Evolutionary conservation across 148 eudicot species (phyloP), one percentile per base, ranked within the genome.

Genomic region (Persicaria tinctoria): DNA sequence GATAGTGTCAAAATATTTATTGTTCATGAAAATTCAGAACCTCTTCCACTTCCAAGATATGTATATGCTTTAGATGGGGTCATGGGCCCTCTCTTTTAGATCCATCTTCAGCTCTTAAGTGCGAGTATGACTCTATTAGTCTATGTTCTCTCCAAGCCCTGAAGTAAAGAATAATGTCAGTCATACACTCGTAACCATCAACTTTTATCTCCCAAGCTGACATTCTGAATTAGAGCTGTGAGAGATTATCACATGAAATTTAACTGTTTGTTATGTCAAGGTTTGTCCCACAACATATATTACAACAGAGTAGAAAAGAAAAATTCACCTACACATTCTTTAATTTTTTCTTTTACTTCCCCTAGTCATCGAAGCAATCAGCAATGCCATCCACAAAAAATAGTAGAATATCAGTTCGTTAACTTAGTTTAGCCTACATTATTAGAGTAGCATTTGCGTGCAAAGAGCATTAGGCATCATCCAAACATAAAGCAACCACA

Each of bases 11-110:
- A 20, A 20, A 20, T 20, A 20, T 20, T 20, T 20, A 20, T 20
- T 20, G 23, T 20, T 20, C 23, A 20, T 20, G 23, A 20, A 20
- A 20, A 20, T 20, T 32, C 8, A 66, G 44, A 78, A 93, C 98
- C 93, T 82, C 76, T 87, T 79, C 95, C 95, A 55, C 86, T 80
- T 75, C 97, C 97, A 86, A 91, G 95, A 85, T 79, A 81, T 77
- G 73, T 56, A 49, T 85, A 87, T 51, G 89, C 84, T 85, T 89
- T 91, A 47, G 97, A 93, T 51, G 86, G 87, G 23, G 23, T 20
- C 23, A 20, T 20, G 23, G 23, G 46, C 93, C 90, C 68, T 86
- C 92, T 83, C 81, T 89, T 84, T 80, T 85, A 45, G 81, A 80
- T 80, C 60, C 84, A 57, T 83, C 84, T 76, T 84, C 91, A 74